Conservation (phyloP, 2,329 filamentous ascomycete species). For the Dothideomycetes sp. region DNA sequence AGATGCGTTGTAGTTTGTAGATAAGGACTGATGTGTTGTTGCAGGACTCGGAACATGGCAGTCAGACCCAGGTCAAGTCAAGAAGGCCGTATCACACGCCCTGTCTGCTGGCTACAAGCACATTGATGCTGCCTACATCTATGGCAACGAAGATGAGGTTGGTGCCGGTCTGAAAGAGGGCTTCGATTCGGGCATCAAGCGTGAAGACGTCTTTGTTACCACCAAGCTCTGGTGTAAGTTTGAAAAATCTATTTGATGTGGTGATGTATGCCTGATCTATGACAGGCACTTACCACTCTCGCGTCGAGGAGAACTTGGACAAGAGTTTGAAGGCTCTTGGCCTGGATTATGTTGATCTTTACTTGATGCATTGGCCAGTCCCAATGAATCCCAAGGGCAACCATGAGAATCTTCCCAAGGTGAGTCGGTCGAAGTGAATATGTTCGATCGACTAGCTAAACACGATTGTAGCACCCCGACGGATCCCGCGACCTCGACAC, state of each 20-base stretch:
- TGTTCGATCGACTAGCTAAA: no score
- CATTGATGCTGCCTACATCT: constrained; percentile 66
- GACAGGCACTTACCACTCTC: constrained; percentile 55
- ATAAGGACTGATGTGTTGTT: no score
- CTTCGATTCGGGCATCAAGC: constrained; percentile 54
- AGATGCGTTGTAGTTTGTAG: no score
- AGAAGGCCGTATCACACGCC: constrained; percentile 35
- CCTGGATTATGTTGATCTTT: constrained; percentile 66
- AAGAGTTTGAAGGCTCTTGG: constrained; percentile 63
- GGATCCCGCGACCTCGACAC: constrained; percentile 63
- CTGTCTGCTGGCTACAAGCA: constrained; percentile 39
- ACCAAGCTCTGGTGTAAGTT: constrained; percentile 50
- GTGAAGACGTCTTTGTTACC: constrained; percentile 72
- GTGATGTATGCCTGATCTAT: not conserved
- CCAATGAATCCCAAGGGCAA: constrained; percentile 64
- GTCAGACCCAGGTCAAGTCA: constrained; percentile 32
- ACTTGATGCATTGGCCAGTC: constrained; percentile 74
- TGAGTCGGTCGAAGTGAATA: not conserved
- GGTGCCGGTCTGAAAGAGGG: constrained; percentile 67
- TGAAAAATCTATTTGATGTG: not conserved
- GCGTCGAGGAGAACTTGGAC: constrained; percentile 58
- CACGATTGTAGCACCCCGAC: no score
- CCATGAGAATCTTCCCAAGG: constrained; percentile 46
- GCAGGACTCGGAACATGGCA: constrained; percentile 26
- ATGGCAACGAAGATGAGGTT: constrained; percentile 74